phyloP scores from a whole-genome alignment of 306 rosid species.

The Prunus mira region DNA sequence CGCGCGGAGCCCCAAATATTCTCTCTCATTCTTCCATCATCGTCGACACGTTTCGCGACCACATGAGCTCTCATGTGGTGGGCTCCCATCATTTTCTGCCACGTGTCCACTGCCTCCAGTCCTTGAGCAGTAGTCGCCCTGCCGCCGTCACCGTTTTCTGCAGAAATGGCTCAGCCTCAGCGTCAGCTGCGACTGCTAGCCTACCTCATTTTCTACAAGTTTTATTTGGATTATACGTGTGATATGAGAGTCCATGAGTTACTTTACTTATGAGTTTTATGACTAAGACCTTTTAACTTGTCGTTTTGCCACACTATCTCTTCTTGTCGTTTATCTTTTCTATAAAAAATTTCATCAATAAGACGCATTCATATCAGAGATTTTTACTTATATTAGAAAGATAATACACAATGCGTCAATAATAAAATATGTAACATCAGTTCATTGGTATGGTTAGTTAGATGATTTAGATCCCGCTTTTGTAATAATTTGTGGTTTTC shows the following conservation, averaged over 20 bases:
- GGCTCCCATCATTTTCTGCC: conserved; percentile 5
- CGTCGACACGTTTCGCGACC: conserved; percentile 39
- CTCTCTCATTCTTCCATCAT: conserved; percentile 6
- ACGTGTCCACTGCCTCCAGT: conserved; percentile 14
- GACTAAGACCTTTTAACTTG: too few relatives aligned
- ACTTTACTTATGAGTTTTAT: too few relatives aligned
- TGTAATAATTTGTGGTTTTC: neutral
- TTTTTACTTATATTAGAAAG: too few relatives aligned
- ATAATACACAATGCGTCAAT: too few relatives aligned
- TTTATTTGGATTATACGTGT: neutral
- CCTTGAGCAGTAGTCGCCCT: neutral
- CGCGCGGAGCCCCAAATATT: conserved; percentile 14
- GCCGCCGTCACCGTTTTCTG: neutral
- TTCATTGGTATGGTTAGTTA: too few relatives aligned
- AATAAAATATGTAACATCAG: too few relatives aligned
- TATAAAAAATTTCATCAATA: too few relatives aligned
- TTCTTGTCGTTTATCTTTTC: too few relatives aligned
- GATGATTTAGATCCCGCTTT: neutral
- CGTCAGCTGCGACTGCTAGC: neutral
- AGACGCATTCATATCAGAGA: too few relatives aligned
- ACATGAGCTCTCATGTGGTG: conserved; percentile 1
- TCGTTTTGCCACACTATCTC: too few relatives aligned
- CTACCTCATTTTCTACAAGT: neutral
- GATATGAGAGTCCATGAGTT: neutral
- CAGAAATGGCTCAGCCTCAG: neutral